A percentile compares a stretch with the other conserved stretches of the same genome.
These are phyloP conservation scores for Yamadazyma ubonensis DNA, from an alignment of 805 yeast species.

Conservation along the genomic window DNA sequence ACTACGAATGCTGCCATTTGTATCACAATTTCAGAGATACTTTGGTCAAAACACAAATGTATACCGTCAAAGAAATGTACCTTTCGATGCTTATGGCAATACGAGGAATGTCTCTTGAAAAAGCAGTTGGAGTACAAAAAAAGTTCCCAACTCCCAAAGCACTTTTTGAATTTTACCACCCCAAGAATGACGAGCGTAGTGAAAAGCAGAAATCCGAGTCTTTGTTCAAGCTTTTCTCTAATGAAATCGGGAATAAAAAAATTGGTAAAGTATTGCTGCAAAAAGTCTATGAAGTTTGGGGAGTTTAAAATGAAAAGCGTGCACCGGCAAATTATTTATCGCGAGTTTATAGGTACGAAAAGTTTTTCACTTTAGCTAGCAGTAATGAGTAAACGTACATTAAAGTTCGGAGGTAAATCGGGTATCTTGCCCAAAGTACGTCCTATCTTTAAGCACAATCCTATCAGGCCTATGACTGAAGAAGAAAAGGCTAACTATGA, in stretches of 20 bases:
- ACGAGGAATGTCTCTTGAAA: constrained; percentile 80
- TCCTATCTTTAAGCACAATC: constrained; percentile 64
- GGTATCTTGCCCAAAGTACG: constrained; percentile 83
- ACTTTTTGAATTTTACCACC: constrained; percentile 51
- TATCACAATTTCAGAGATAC: constrained; percentile 55
- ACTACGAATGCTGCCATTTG: constrained; percentile 38
- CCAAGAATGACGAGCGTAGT: constrained; percentile 18
- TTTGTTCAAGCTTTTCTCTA: constrained; percentile 27
- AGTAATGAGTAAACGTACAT: constrained; percentile 48
- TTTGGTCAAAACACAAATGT: constrained; percentile 65
- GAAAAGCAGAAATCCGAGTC: constrained; percentile 28
- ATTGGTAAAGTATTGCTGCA: constrained; percentile 53
- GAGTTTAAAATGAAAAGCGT: constrained; percentile 21
- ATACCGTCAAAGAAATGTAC: constrained; percentile 74
- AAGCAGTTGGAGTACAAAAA: constrained; percentile 75
- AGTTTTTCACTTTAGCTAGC: constrained; percentile 7
- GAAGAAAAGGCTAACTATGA: constrained; percentile 42
- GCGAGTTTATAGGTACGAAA: constrained; percentile 3
- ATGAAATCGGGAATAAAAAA: constrained; percentile 51
- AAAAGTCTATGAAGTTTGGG: constrained; percentile 59
- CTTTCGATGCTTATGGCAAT: constrained; percentile 74
- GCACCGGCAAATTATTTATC: constrained; percentile 1
- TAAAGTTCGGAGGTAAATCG: constrained; percentile 62
- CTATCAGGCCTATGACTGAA: constrained; percentile 51
- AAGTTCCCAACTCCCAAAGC: constrained; percentile 66